phyloP scores from a whole-genome alignment of 2,329 filamentous ascomycete species.

The Penicillium fuscoglaucum region DNA sequence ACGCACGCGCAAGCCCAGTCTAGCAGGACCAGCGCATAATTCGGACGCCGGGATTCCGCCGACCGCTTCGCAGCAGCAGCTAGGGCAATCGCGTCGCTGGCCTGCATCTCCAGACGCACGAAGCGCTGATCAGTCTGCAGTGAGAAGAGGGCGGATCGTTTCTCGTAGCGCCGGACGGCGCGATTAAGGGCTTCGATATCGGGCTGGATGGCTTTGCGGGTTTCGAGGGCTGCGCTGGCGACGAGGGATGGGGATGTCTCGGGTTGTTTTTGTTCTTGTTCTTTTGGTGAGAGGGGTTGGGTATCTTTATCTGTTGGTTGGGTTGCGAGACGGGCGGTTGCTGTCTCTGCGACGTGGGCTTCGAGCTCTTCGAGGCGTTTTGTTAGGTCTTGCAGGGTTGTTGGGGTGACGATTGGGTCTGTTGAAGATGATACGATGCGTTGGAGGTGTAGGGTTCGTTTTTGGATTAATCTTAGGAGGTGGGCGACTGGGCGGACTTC shows the following conservation, averaged over 20 bases:
- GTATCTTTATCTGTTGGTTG: neutral
- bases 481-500: constrained; percentile 83
- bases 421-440: constrained; percentile 56
- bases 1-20: constrained; percentile 40
- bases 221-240: constrained; percentile 50
- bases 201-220: constrained; percentile 68
- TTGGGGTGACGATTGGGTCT: constrained; percentile 24
- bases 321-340: constrained; percentile 22
- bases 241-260: constrained; percentile 44
- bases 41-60: constrained; percentile 20
- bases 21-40: constrained; percentile 33
- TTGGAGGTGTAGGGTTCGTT: constrained; percentile 78
- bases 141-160: constrained; percentile 73
- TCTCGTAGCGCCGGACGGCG: constrained; percentile 87
- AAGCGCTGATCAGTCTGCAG: constrained; percentile 76
- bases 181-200: constrained; percentile 87
- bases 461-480: constrained; percentile 74
- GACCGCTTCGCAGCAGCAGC: constrained; percentile 65
- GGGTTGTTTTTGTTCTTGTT: neutral
- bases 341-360: constrained; percentile 50
- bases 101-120: constrained; percentile 66
- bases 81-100: constrained; percentile 78
- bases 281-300: constrained; percentile 11
- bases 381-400: constrained; percentile 56
- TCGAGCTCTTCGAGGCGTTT: constrained; percentile 71